A percentile compares a stretch with the other conserved stretches of the same genome.
These are phyloP conservation scores for Dothistroma pini DNA, from an alignment of 2,329 filamentous ascomycete species.

Conservation along the genomic window DNA sequence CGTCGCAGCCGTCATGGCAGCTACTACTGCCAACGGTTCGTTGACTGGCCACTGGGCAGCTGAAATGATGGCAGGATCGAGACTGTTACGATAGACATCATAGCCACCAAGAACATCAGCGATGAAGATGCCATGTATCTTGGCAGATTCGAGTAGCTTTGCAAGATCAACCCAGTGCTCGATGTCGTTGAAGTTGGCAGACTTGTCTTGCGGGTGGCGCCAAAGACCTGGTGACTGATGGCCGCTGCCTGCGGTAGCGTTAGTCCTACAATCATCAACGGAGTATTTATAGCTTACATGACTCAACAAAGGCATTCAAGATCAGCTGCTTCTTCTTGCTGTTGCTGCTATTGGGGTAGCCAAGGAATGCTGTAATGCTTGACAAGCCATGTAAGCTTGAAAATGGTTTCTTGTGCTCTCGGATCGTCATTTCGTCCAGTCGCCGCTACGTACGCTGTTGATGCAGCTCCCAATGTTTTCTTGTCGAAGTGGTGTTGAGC, in stretches of 20 bases:
- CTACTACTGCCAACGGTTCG: conserved; percentile 28
- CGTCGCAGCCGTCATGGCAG: conserved; percentile 55
- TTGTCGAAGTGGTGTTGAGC: not conserved
- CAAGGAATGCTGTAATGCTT: not conserved
- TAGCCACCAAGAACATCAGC: conserved; percentile 64
- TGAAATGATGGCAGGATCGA: conserved; percentile 54
- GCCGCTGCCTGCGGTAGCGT: conserved; percentile 38
- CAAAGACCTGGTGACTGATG: conserved; percentile 55
- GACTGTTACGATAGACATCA: conserved; percentile 57
- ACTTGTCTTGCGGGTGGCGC: conserved; percentile 62
- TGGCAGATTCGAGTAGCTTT: conserved; percentile 54
- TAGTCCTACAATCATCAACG: not conserved
- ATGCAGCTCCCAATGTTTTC: not conserved
- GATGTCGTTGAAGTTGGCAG: conserved; percentile 57
- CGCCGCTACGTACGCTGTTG: not conserved
- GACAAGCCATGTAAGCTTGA: not conserved
- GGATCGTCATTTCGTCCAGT: not conserved
- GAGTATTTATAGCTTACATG: conserved; percentile 29
- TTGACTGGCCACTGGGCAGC: conserved; percentile 67
- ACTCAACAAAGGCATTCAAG: conserved; percentile 44
- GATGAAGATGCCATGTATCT: conserved; percentile 64
- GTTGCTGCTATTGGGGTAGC: not conserved
- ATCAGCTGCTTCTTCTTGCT: conserved; percentile 37
- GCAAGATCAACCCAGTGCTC: conserved; percentile 63
- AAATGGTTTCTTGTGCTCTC: not conserved